A percentile compares a stretch with the other conserved stretches of the same genome.
Evolutionary conservation across 2,329 filamentous ascomycete genomes (phyloP).

Genomic region (Colletotrichum ledebouriae): DNA sequence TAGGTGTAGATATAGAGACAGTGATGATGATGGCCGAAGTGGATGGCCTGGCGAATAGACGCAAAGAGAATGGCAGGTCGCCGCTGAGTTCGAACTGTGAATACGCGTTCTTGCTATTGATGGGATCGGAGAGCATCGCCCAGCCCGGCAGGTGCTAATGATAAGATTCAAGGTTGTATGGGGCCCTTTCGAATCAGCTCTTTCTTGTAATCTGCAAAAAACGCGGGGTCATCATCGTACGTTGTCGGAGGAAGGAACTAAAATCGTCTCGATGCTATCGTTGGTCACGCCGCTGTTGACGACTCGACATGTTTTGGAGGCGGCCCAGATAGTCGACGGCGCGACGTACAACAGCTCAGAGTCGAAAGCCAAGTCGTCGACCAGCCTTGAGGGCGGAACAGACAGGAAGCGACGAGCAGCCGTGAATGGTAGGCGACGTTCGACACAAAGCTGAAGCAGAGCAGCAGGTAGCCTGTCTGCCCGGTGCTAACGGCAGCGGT

Average conservation of each 20-base stretch:
- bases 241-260: too few relatives aligned
- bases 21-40: neutral
- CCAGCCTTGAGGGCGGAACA: too few relatives aligned
- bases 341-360: neutral
- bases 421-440: too few relatives aligned
- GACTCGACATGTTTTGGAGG: too few relatives aligned
- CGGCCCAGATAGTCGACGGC: too few relatives aligned
- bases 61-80: neutral
- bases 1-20: neutral
- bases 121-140: conserved; percentile 16
- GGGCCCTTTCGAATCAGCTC: conserved; percentile 11
- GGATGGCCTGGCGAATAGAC: neutral
- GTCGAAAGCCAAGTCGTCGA: too few relatives aligned
- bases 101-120: neutral
- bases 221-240: neutral
- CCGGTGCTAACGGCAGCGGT: too few relatives aligned
- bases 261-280: too few relatives aligned
- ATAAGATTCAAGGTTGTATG: neutral
- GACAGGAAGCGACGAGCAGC: neutral
- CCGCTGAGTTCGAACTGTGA: neutral
- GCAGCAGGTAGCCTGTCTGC: too few relatives aligned
- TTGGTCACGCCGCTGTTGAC: too few relatives aligned
- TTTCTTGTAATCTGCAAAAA: neutral
- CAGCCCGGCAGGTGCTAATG: neutral
- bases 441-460: too few relatives aligned